phyloP scores from a whole-genome alignment of 2,329 filamentous ascomycete genomes.

The Fusarium staphyleae region DNA sequence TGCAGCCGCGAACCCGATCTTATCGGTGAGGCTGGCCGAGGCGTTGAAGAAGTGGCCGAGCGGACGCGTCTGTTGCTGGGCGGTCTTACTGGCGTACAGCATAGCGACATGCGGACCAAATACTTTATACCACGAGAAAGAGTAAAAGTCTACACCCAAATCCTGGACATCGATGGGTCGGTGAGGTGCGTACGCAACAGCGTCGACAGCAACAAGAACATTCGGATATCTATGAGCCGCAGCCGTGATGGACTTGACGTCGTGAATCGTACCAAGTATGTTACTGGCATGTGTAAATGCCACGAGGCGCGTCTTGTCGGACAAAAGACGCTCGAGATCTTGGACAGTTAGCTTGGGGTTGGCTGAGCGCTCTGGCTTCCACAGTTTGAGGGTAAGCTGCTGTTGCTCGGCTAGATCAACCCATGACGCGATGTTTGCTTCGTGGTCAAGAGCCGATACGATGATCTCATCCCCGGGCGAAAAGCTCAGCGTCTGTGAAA shows the following conservation, averaged over 20 bases:
- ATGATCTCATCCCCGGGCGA: constrained; percentile 70
- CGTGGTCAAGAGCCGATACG: constrained; percentile 76
- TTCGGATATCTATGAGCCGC: constrained; percentile 54
- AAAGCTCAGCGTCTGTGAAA: constrained; percentile 61
- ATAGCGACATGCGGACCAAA: constrained; percentile 79
- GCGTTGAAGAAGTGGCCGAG: constrained; percentile 73
- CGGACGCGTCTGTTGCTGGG: constrained; percentile 62
- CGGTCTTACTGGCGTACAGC: constrained; percentile 68
- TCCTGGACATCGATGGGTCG: constrained; percentile 71
- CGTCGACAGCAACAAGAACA: constrained; percentile 75
- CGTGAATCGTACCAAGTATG: constrained; percentile 74
- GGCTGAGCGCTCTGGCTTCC: constrained; percentile 54
- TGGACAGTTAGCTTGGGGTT: constrained; percentile 65
- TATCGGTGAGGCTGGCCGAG: constrained; percentile 65
- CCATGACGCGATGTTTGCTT: constrained; percentile 80
- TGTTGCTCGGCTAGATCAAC: constrained; percentile 69
- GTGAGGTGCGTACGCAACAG: constrained; percentile 79
- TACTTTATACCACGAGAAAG: constrained; percentile 85
- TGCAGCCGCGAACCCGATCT: constrained; percentile 71
- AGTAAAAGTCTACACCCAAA: constrained; percentile 76
- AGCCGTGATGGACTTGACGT: constrained; percentile 63
- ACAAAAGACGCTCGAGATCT: constrained; percentile 66
- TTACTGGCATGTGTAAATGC: constrained; percentile 78
- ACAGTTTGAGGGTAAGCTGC: constrained; percentile 73
- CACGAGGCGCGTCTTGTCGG: constrained; percentile 71